Conservation (phyloP, 208 protist species). For the Leishmania braziliensis region DNA sequence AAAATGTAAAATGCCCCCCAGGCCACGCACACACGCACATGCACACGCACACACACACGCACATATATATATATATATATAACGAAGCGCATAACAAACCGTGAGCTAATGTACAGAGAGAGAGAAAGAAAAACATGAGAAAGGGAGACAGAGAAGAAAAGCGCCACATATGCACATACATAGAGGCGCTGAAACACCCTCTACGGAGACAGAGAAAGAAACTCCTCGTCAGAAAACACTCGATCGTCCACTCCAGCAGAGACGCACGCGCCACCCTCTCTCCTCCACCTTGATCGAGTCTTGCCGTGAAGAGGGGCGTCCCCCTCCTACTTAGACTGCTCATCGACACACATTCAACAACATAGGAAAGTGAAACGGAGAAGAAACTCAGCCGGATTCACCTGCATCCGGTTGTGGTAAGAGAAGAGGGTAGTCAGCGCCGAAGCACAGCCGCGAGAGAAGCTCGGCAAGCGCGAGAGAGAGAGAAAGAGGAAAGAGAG, state of each 20-base stretch:
- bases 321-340: neutral
- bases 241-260: neutral
- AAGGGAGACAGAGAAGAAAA: neutral
- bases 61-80: no score
- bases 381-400: neutral
- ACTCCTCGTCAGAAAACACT: neutral
- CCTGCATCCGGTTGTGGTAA: neutral
- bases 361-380: neutral
- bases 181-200: neutral
- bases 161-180: neutral
- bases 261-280: neutral
- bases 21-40: no score
- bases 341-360: neutral
- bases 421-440: neutral
- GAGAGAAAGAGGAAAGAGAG: neutral
- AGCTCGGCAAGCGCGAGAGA: neutral
- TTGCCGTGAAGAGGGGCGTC: neutral
- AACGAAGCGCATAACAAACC: no score
- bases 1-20: no score
- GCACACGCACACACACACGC: no score
- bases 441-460: neutral
- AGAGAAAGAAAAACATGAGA: neutral
- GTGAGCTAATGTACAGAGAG: neutral
- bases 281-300: neutral
- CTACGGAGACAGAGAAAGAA: neutral